Conservation (phyloP, 1,284 basidiomycete species). For the Boletus sp. region DNA sequence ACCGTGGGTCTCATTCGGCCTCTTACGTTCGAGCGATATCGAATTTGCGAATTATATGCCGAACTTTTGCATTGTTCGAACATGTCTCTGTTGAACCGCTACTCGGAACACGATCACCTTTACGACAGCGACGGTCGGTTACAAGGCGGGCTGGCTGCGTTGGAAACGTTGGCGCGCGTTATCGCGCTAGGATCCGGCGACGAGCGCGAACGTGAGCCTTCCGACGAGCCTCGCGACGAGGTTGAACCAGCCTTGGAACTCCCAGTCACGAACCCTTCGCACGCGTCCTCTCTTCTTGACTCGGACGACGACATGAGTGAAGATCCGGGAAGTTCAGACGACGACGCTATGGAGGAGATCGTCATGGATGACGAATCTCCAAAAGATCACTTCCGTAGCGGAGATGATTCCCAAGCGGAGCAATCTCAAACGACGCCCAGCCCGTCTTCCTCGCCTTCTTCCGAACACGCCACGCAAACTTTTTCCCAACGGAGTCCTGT, state of each 20-base stretch:
- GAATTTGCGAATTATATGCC: slow-evolving; percentile 97
- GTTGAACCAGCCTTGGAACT: slow-evolving; percentile 68
- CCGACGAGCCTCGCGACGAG: slow-evolving; percentile 57
- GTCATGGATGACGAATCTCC: slow-evolving; percentile 60
- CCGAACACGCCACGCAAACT: slow-evolving; percentile 30
- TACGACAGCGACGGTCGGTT: slow-evolving; percentile 80
- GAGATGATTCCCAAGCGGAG: slow-evolving; percentile 24
- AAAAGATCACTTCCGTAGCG: slow-evolving; percentile 26
- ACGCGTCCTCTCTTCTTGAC: slow-evolving; percentile 55
- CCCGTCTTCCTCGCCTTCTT: slow-evolving; percentile 26
- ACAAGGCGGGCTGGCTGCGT: slow-evolving; percentile 73
- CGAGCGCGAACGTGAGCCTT: slow-evolving; percentile 50
- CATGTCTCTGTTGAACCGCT: slow-evolving; percentile 92
- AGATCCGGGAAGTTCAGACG: slow-evolving; percentile 67
- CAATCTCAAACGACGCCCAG: slow-evolving; percentile 26
- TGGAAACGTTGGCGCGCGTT: slow-evolving; percentile 81
- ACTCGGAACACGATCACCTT: slow-evolving; percentile 60
- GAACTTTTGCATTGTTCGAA: slow-evolving; percentile 98
- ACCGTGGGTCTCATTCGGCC: slow-evolving; percentile 71
- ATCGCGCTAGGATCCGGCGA: slow-evolving; percentile 60
- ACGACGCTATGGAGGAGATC: slow-evolving; percentile 74
- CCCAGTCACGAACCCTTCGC: slow-evolving; percentile 60
- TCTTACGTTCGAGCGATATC: slow-evolving; percentile 91
- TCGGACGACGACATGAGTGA: slow-evolving; percentile 76
- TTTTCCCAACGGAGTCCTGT: slow-evolving; percentile 20